These are phyloP conservation scores for Lentinula sp. DNA, from an alignment of 768 basidiomycete species.

Conservation along the genomic window DNA sequence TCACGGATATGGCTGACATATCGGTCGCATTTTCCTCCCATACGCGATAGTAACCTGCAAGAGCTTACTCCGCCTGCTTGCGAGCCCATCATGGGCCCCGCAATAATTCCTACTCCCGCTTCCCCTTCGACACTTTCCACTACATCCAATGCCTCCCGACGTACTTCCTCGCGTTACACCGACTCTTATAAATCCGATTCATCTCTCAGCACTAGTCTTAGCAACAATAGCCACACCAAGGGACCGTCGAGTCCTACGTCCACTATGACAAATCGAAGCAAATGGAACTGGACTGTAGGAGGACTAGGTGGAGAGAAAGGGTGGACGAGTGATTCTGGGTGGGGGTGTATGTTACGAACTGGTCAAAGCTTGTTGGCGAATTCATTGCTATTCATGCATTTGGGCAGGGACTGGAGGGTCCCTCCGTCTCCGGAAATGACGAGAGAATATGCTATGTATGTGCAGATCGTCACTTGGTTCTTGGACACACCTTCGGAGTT, in stretches of 20 bases:
- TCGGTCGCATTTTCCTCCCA: constrained; percentile 79
- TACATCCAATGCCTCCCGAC: neutral
- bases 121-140: constrained; percentile 5
- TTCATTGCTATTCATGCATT: constrained; percentile 66
- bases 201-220: constrained; percentile 3
- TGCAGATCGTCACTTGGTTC: constrained; percentile 93
- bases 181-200: constrained; percentile 10
- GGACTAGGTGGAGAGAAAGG: constrained; percentile 56
- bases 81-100: constrained; percentile 9
- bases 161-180: constrained; percentile 1
- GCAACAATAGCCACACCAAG: constrained; percentile 8
- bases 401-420: constrained; percentile 83
- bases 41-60: constrained; percentile 51
- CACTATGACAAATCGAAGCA: constrained; percentile 38
- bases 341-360: constrained; percentile 91
- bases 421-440: constrained; percentile 57
- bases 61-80: constrained; percentile 21
- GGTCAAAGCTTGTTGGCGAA: constrained; percentile 83
- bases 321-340: constrained; percentile 81
- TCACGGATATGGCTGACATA: constrained; percentile 91
- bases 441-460: constrained; percentile 76
- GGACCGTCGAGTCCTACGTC: constrained; percentile 24
- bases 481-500: constrained; percentile 80
- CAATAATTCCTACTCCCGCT: constrained; percentile 9
- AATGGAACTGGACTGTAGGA: constrained; percentile 56